Evolutionary conservation across 352 stramenopile genomes (phyloP).

Genomic region (Phytopythium helicoides): DNA sequence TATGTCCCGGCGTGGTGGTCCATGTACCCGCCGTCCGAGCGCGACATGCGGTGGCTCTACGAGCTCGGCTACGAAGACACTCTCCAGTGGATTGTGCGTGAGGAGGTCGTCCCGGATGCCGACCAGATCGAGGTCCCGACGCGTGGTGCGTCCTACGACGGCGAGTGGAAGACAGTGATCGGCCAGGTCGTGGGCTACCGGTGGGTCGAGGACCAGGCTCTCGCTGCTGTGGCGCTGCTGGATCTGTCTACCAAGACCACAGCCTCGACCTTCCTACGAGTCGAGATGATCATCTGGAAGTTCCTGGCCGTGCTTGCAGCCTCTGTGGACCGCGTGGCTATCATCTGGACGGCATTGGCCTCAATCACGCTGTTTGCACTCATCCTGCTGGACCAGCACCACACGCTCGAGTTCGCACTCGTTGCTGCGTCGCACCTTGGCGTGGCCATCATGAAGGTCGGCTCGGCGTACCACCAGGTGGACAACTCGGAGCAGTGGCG

Average conservation of each 20-base stretch:
- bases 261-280: slow-evolving; percentile 11
- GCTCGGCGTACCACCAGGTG: slow-evolving; percentile 12
- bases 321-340: slow-evolving; percentile 12
- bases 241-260: slow-evolving; percentile 15
- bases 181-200: slow-evolving; percentile 25
- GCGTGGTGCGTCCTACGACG: slow-evolving; percentile 17
- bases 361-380: slow-evolving; percentile 7
- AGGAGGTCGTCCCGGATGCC: slow-evolving; percentile 10
- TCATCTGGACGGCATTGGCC: slow-evolving; percentile 15
- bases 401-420: slow-evolving; percentile 21
- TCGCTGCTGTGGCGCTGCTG: slow-evolving; percentile 9
- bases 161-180: slow-evolving; percentile 23
- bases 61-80: slow-evolving; percentile 48
- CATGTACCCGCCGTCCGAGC: slow-evolving; percentile 44
- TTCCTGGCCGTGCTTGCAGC: slow-evolving; percentile 9
- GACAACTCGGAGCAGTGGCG: slow-evolving; percentile 19
- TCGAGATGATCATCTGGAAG: slow-evolving; percentile 23
- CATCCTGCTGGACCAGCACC: slow-evolving; percentile 12
- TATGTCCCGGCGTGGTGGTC: slow-evolving; percentile 67
- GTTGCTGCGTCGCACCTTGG: slow-evolving; percentile 13
- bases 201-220: slow-evolving; percentile 17
- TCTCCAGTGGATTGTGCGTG: slow-evolving; percentile 25
- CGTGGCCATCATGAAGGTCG: slow-evolving; percentile 15
- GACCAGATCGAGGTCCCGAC: slow-evolving; percentile 24
- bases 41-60: slow-evolving; percentile 56